phyloP scores from a whole-genome alignment of 345 rosid genomes.

The Populus pruinosa region DNA sequence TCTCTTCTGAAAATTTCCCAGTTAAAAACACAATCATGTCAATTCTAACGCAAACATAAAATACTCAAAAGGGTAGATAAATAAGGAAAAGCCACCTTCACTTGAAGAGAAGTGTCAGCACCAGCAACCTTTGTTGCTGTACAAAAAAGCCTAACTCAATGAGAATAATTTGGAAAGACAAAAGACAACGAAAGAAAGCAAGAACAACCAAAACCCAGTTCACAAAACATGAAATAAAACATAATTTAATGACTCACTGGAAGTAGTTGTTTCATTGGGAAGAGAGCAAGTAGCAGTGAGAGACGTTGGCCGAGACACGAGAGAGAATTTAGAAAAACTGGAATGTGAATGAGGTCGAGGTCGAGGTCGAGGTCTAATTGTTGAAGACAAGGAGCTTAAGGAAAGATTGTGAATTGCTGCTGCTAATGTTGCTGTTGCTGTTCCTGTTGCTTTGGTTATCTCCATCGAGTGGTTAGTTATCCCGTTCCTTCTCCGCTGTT shows the following conservation, averaged over 20 bases:
- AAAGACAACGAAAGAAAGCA: not conserved
- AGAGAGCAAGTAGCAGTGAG: constrained; percentile 24
- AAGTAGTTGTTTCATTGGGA: constrained; percentile 26
- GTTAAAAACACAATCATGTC: constrained; percentile 27
- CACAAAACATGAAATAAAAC: not conserved
- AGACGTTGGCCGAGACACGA: constrained; percentile 1
- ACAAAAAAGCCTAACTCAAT: not conserved
- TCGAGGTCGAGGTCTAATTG: not conserved
- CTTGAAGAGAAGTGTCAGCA: constrained; percentile 24
- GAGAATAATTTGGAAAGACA: not conserved
- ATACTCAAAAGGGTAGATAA: not conserved
- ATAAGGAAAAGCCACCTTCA: constrained; percentile 30
- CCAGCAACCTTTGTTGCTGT: constrained; percentile 30
- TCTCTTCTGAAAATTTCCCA: constrained; percentile 49
- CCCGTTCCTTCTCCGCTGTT: not conserved
- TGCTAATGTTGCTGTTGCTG: not conserved
- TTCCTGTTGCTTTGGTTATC: not conserved
- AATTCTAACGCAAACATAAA: constrained; percentile 2
- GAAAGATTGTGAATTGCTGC: constrained; percentile 8
- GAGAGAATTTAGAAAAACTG: constrained; percentile 1
- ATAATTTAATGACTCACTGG: constrained; percentile 23
- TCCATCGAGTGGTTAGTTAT: constrained; percentile 3
- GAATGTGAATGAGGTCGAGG: not conserved
- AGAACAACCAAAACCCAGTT: not conserved
- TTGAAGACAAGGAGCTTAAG: not conserved